phyloP scores from a whole-genome alignment of 2,329 filamentous ascomycete genomes.

The Harringtonia aguacate region DNA sequence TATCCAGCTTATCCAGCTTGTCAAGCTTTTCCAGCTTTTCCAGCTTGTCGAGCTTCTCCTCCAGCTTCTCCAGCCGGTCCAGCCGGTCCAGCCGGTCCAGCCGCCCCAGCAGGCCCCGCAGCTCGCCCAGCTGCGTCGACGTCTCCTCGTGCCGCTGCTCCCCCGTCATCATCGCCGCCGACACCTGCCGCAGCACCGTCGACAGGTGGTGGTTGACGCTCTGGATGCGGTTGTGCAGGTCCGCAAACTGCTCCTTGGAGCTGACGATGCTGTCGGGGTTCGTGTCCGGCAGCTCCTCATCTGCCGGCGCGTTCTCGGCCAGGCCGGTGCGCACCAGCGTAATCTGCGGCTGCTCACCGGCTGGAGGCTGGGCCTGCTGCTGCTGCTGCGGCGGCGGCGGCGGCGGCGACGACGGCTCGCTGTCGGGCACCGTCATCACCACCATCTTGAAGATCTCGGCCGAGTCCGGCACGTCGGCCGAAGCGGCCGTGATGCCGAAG shows the following conservation, averaged over 20 bases:
- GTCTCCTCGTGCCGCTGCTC: conserved; percentile 49
- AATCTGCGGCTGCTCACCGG: background rate
- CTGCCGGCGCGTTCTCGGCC: conserved; percentile 10
- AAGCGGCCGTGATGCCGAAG: conserved; percentile 80
- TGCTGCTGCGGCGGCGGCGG: conserved; percentile 9
- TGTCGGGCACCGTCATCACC: conserved; percentile 46
- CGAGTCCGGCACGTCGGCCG: conserved; percentile 84
- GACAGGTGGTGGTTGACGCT: conserved; percentile 58
- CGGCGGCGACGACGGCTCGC: conserved; percentile 10
- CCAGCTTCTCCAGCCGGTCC: conserved; percentile 21
- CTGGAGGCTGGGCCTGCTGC: conserved; percentile 5
- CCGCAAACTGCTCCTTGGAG: conserved; percentile 59
- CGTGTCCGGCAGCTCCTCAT: conserved; percentile 33
- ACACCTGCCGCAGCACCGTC: conserved; percentile 48
- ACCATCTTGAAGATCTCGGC: conserved; percentile 88
- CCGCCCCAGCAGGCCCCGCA: conserved; percentile 32
- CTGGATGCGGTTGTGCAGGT: conserved; percentile 78
- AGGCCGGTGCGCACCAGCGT: background rate
- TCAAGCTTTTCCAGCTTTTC: conserved; percentile 16
- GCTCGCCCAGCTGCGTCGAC: conserved; percentile 32
- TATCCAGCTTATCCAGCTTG: conserved; percentile 30
- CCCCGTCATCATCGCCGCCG: conserved; percentile 35
- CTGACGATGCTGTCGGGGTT: conserved; percentile 35
- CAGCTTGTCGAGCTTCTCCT: background rate
- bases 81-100: conserved; percentile 33